These are phyloP conservation scores for Microsporum ferrugineum DNA, from an alignment of 2,329 filamentous ascomycete genomes.

Conservation along the genomic window DNA sequence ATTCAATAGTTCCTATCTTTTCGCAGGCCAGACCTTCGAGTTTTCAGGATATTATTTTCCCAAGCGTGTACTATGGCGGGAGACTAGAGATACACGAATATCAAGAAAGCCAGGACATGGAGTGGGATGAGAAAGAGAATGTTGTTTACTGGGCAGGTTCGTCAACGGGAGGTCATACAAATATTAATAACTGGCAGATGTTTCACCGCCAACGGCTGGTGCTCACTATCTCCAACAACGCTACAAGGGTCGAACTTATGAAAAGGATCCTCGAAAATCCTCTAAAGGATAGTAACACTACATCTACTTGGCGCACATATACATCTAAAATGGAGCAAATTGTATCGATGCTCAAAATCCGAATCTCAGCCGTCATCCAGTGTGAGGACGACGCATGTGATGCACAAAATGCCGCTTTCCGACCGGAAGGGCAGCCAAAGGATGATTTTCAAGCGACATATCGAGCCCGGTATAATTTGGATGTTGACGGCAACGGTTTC, in stretches of 20 bases:
- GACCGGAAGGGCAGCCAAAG: constrained; percentile 20
- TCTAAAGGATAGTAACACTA: background rate
- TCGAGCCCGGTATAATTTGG: constrained; percentile 36
- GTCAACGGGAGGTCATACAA: constrained; percentile 39
- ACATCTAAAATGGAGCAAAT: constrained; percentile 6
- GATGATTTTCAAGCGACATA: constrained; percentile 28
- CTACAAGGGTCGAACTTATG: background rate
- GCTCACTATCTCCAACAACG: constrained; percentile 24
- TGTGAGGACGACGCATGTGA: constrained; percentile 31
- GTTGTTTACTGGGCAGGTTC: constrained; percentile 47
- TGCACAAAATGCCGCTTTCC: constrained; percentile 15
- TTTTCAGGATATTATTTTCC: constrained; percentile 38
- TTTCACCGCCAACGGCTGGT: constrained; percentile 39
- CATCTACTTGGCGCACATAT: constrained; percentile 10
- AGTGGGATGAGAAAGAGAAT: constrained; percentile 40
- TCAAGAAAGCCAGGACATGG: constrained; percentile 28
- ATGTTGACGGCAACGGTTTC: constrained; percentile 47
- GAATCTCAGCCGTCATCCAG: constrained; percentile 39
- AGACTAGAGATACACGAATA: constrained; percentile 31
- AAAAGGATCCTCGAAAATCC: background rate
- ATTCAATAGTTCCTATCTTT: constrained; percentile 15
- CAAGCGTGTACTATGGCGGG: constrained; percentile 38
- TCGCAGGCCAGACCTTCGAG: constrained; percentile 12
- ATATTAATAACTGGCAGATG: constrained; percentile 28
- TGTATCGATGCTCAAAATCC: constrained; percentile 31